Base-by-base conservation (phyloP, 2,329 filamentous ascomycete genomes). In the Leptodontidium sp. region DNA sequence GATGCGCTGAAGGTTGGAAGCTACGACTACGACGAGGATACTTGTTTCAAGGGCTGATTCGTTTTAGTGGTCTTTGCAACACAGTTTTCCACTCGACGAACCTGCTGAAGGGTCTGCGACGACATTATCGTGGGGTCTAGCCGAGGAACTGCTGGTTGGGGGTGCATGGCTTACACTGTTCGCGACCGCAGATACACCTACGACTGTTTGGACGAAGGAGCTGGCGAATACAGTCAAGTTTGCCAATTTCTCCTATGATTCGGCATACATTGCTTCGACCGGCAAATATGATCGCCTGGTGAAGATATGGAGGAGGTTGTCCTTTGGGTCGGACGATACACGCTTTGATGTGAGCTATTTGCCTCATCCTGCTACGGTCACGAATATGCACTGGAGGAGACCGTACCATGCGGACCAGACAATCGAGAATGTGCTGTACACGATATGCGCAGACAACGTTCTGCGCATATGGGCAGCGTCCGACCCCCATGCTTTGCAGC, bases 271-370 rank as follows among this genome's bases (percentile, higher is more conserved):
- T 64, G 95, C 94, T 21, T 94, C 93, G 1, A 87, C 92, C 14
- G 92, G 93, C 52, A 83, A 85, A 61, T 88, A 93, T 77, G 96
- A 98, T 79, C 87, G 91, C 63, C 82, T 98, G 24, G 90, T 97
- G 73, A 98, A 99, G 81, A 87, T 98, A 75, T 99, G 97, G 96
- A 89, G 94, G 71, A 88, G 95, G 64, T 83, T 97, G 29, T 92
- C 91, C 9, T 98, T 95, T 77, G 93, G 93, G 15, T 87, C 89
- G 0, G 91, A 93, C 68, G 91, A 97, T 74, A 91, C 93, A 49
- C 87, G 92, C 67, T 98, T 98, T 80, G 95, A 98, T 75, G 90
- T 97, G 75, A 90, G 90, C 35, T 98, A 98, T 80, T 88, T 99
- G 1, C 85, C 90, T n/a, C 96, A 99, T 78, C 93, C 93, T 0